Evolutionary conservation across 192 early-diverging fungal species (phyloP), one percentile per base, ranked within the genome.

Genomic region (Entomortierella chlamydospora): DNA sequence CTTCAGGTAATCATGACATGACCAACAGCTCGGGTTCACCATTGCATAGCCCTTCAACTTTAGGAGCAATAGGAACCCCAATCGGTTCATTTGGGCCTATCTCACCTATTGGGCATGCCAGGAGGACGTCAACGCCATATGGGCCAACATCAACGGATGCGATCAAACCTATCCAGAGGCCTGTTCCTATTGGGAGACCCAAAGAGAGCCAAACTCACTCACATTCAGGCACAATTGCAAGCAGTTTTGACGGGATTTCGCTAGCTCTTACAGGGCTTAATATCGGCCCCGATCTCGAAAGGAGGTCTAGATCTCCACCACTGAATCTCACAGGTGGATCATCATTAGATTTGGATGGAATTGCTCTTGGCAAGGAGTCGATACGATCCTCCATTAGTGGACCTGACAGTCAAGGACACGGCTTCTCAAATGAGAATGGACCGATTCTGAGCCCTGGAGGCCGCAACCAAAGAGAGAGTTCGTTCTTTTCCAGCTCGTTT

Each of bases 71-170:
- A 17, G 70, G 60, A 30, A 57, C 76, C 22, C 73, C 70, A 31
- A 64, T 78, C 33, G 58, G 64, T 11, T 71, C 70, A 23, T 81
- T 68, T 74, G 64, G 76, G 20, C 73, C 79, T 9, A 70, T 85
- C 47, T 73, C 82, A 28, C 84, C 84, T 3, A 83, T 85, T 30
- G 84, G 84, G 7, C 83, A 84, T 63, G 28, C 78, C 22, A 59
- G 81, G 26, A 72, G 84, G 20, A 73, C 77, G 39, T 83, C 81
- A 7, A 79, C 76, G 25, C 81, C 76, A 22, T 77, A 83, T 54
- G 84, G 82, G 8, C 58, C 63, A 13, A 70, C 53, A 17, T 34
- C 60, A 26, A 23, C 41, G 1, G 70, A 81, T 28, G 26, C 65
- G 22, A 66, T 73, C 51, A 85, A 85, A 50, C 71, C 74, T n/a